A percentile compares a stretch with the other conserved stretches of the same genome.
Evolutionary conservation across 1,284 basidiomycete genomes (phyloP).

Genomic region (Fomitiporia mediterranea): DNA sequence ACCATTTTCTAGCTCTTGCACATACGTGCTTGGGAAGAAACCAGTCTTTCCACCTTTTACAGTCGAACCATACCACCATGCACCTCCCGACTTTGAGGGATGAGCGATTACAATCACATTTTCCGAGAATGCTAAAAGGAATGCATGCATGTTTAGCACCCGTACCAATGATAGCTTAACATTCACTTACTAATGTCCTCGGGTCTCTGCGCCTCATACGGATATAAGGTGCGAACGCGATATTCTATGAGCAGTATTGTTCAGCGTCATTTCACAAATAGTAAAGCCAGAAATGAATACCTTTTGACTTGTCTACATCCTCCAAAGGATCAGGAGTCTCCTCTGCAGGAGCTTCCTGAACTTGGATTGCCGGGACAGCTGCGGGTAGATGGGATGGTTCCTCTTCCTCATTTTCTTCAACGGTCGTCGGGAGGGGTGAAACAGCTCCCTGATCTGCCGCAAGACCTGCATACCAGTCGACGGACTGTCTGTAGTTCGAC

Average conservation of each 20-base stretch:
- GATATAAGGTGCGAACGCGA: conserved; percentile 75
- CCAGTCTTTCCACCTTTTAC: conserved; percentile 68
- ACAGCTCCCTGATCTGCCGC: conserved; percentile 61
- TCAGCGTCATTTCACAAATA: conserved; percentile 11
- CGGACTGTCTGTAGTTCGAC: conserved; percentile 67
- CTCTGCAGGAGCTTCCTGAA: conserved; percentile 39
- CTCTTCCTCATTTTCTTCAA: conserved; percentile 53
- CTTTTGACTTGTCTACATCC: conserved; percentile 71
- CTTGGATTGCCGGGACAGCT: conserved; percentile 51
- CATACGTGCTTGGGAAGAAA: conserved; percentile 90
- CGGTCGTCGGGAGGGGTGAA: conserved; percentile 45
- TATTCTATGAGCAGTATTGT: conserved; percentile 41
- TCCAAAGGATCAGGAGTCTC: conserved; percentile 53
- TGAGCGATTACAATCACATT: conserved; percentile 79
- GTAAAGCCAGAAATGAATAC: conserved; percentile 35
- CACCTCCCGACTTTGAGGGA: conserved; percentile 78
- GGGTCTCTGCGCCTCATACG: conserved; percentile 78
- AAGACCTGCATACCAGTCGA: conserved; percentile 90
- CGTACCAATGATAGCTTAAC: neutral
- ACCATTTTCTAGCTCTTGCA: conserved; percentile 68
- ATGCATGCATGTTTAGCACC: conserved; percentile 15
- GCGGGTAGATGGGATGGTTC: conserved; percentile 32
- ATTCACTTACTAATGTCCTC: conserved; percentile 76
- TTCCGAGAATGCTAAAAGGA: conserved; percentile 68
- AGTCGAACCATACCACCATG: conserved; percentile 94